Evolutionary conservation across 2,329 filamentous ascomycete species (phyloP).

Genomic region (Chaetomium olivaceum): DNA sequence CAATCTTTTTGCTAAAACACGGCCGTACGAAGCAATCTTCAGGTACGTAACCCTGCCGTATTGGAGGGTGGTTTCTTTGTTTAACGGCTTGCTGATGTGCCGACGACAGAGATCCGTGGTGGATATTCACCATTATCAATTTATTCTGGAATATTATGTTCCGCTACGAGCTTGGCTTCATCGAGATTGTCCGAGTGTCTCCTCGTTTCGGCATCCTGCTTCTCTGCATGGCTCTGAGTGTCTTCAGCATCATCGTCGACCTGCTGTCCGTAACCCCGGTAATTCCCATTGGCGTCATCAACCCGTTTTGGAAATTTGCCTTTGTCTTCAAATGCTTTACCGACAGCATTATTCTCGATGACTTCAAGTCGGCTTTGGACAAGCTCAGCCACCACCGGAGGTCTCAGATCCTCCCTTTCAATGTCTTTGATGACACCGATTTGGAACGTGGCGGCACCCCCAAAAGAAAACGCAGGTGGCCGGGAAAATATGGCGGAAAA

Average conservation of each 20-base stretch:
- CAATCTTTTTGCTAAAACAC: conserved; percentile 53
- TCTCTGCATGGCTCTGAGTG: conserved; percentile 59
- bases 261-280: conserved; percentile 58
- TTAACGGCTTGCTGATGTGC: conserved; percentile 15
- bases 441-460: background rate
- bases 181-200: conserved; percentile 60
- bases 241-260: conserved; percentile 62
- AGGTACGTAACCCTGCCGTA: conserved; percentile 41
- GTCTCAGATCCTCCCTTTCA: conserved; percentile 21
- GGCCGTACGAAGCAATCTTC: conserved; percentile 62
- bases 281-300: conserved; percentile 57
- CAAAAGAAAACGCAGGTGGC: background rate
- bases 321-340: conserved; percentile 69
- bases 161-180: conserved; percentile 59
- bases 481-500: background rate
- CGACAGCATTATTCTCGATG: conserved; percentile 66
- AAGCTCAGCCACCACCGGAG: conserved; percentile 25
- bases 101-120: conserved; percentile 60
- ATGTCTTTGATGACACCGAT: background rate
- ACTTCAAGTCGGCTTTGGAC: conserved; percentile 63
- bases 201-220: conserved; percentile 66
- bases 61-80: background rate
- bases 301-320: conserved; percentile 64
- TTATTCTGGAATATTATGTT: conserved; percentile 64
- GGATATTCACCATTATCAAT: conserved; percentile 61